Base-by-base conservation (phyloP, 1,284 basidiomycete genomes). In the Hortiboletus rubellus region DNA sequence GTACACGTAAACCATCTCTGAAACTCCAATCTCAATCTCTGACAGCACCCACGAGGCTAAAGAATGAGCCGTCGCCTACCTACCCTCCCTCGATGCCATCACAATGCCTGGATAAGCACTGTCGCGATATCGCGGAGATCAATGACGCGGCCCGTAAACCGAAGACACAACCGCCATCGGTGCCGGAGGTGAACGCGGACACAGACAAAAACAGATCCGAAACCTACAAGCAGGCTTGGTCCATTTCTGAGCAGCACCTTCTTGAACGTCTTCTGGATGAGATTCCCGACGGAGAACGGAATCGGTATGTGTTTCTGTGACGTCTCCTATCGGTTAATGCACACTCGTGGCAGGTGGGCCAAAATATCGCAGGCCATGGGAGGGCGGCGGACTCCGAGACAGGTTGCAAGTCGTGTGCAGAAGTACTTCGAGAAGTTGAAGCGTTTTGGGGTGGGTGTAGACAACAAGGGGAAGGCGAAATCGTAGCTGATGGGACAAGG, bases 371-470 rank as follows among this genome's bases (percentile, higher is more conserved):
- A 79, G 50, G 89, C 87, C 22, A 92, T 92, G 90, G 77, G 83
- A 55, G 89, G 89, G 2, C 76, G 77, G 48, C 76, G 89, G 52
- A 91, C 89, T 4, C 83, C 90, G 9, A 76, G 89, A 58, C 90
- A 92, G 72, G 90, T 92, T n/a, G 88, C 89, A 30, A 91, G 87
- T 73, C 81, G 90, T 22, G 90, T 92, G 50, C 90, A 92, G 66
- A 92, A 92, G 72, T 92, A 91, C 72, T 87, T 89, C 68, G 87
- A 89, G 67, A 92, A 91, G 75, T 70, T 92, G 70, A 90, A 86
- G 72, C 80, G 82, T 63, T 90, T 84, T 69, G 89, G 89, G 33
- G 67, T 83, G 30, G 71, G 67, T 17, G 58, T 74, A 52, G 71
- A 72, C 55, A 78, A 77, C 50, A 77, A 78, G 55, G 79, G 54